phyloP scores from a whole-genome alignment of 805 yeast species.

The Wickerhamomyces rabaulensis region DNA sequence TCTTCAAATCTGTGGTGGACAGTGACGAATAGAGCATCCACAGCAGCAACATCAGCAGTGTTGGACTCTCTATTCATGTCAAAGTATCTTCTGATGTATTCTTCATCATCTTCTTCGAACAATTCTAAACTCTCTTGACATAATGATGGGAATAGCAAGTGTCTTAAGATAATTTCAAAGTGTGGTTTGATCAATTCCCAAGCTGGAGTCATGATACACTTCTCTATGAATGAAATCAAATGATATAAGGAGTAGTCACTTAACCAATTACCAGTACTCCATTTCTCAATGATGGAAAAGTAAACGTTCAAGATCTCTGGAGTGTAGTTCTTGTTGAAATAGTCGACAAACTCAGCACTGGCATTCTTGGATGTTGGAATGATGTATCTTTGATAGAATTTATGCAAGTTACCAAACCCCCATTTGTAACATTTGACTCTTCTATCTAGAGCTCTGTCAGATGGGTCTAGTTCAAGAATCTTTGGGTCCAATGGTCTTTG shows the following conservation, averaged over 20 bases:
- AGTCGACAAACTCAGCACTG: conserved; percentile 46
- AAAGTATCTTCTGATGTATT: conserved; percentile 72
- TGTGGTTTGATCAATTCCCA: conserved; percentile 67
- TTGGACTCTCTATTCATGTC: conserved; percentile 57
- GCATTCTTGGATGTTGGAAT: conserved; percentile 28
- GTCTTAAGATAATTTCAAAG: conserved; percentile 56
- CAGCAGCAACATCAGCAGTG: conserved; percentile 78
- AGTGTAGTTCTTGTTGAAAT: conserved; percentile 51
- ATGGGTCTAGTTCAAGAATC: conserved; percentile 41
- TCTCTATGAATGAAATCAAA: conserved; percentile 59
- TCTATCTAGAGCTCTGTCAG: conserved; percentile 40
- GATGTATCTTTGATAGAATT: conserved; percentile 60
- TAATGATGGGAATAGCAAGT: conserved; percentile 69
- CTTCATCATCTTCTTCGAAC: conserved; percentile 83
- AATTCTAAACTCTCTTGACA: conserved; percentile 68
- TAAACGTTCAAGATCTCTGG: conserved; percentile 68
- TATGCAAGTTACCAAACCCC: conserved; percentile 74
- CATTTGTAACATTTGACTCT: conserved; percentile 80
- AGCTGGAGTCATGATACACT: conserved; percentile 47
- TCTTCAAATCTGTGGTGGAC: conserved; percentile 49
- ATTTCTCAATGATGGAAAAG: conserved; percentile 39
- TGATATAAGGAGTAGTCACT: conserved; percentile 58
- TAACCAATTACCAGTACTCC: conserved; percentile 53
- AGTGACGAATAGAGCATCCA: conserved; percentile 64
- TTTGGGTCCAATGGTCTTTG: conserved; percentile 50